Base-by-base conservation (phyloP, 1,284 basidiomycete species). In the Moniliophthora roreri region DNA sequence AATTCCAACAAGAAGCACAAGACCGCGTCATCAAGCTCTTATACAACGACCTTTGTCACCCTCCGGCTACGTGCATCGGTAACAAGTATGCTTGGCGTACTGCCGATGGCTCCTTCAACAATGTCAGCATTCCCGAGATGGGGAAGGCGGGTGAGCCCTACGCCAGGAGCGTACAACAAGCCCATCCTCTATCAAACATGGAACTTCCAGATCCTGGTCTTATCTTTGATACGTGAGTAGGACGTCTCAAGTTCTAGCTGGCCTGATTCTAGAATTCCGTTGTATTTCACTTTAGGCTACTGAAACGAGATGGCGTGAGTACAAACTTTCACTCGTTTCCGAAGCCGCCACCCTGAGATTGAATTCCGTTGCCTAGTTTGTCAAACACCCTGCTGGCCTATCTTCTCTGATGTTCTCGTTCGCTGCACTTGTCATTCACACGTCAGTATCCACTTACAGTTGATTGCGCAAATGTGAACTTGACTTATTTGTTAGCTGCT, bases 331-430 rank as follows among this genome's bases (percentile, higher is more conserved):
- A 37, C 37, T 48, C 3, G 46, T 4, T 44, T 28, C 10, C 34
- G 23, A 34, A 35, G 28, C 45, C 36, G 44, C 13, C 6, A 45
- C 21, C 39, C 51, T 57, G 46, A 54, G 26, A 49, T 18, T 44
- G 4, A 50, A 11, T 41, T 41, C 2, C 21, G 10, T 23, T 44
- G 21, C 55, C 28, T 51, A 91, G 85, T 91, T 91, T 62, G 77
- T 78, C 2, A 72, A 81, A 53, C 91, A 93, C 62, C 91, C 91
- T 3, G 86, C 81, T 4, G 91, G 91, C 0, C 72, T 92, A 37
- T 91, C 88, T 1, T 81, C 82, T 47, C 62, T 90, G 64, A 90
- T 92, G 84, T 93, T 93, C 65, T 74, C 84, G 4, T 92, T 91
- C 59, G 91, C 91, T 8, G 84, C 89, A 1, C 77, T 91, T 13